Evolutionary conservation across 2,329 filamentous ascomycete species (phyloP).

Genomic region (Colletotrichum phormii): DNA sequence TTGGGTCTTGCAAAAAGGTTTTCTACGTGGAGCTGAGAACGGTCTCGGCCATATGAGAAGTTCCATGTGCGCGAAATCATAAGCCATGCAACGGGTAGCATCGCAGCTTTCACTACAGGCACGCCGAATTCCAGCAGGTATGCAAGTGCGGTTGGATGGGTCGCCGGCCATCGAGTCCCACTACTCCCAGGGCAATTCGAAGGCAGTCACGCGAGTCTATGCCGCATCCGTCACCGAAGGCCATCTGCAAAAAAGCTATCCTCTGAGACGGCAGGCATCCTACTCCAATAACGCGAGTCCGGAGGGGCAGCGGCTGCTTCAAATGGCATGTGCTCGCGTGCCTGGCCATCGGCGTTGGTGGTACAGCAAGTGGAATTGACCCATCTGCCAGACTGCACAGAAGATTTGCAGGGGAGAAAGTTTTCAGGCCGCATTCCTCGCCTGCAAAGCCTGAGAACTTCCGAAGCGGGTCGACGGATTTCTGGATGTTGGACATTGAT

Average conservation of each 20-base stretch:
- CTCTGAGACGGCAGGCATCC: not conserved
- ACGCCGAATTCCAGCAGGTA: not conserved
- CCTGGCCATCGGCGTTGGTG: not conserved
- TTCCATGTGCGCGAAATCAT: not conserved
- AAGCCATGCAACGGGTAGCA: not conserved
- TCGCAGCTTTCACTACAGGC: not conserved
- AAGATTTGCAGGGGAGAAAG: not conserved
- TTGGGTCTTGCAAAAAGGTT: not conserved
- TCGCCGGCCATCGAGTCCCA: constrained; percentile 14
- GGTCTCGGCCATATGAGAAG: not conserved
- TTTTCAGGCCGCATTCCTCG: not conserved
- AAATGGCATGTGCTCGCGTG: constrained; percentile 20
- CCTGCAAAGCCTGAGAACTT: not conserved
- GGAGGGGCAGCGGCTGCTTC: not conserved
- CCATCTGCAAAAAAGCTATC: not conserved
- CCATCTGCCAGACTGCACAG: not conserved
- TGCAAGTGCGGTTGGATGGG: constrained; percentile 7
- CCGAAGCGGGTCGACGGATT: constrained; percentile 6
- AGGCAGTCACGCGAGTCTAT: constrained; percentile 22
- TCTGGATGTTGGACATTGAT: not conserved
- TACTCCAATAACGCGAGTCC: not conserved
- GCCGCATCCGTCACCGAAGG: constrained; percentile 23
- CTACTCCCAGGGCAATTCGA: constrained; percentile 1
- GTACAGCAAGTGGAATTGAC: not conserved
- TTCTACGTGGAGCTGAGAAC: not conserved